These are phyloP conservation scores for Linum tenue DNA, from an alignment of 345 rosid species.

Conservation along the genomic window DNA sequence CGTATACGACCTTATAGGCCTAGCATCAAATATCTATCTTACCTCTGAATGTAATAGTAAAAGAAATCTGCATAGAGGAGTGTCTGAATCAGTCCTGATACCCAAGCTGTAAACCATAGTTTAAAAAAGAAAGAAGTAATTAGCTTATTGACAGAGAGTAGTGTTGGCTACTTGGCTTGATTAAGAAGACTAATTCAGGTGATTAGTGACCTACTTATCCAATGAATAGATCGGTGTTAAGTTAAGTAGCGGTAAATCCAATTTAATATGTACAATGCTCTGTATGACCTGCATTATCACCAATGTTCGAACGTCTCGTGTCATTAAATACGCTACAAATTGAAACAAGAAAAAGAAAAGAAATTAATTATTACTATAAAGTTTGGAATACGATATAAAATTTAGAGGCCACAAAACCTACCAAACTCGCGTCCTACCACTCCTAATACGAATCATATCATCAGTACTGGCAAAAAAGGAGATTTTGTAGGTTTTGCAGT, in stretches of 20 bases:
- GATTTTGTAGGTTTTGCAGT: too few species aligned
- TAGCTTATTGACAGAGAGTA: too few species aligned
- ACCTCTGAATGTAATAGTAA: slow-evolving; percentile 43
- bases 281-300: slow-evolving; percentile 25
- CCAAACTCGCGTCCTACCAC: too few species aligned
- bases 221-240: slow-evolving; percentile 20
- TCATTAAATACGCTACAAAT: neutral
- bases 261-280: slow-evolving; percentile 38
- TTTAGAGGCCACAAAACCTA: too few species aligned
- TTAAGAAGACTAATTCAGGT: neutral
- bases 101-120: slow-evolving; percentile 31
- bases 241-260: slow-evolving; percentile 37
- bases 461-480: too few species aligned
- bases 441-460: too few species aligned
- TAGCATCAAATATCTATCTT: neutral
- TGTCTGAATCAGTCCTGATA: slow-evolving; percentile 41
- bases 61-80: slow-evolving; percentile 41
- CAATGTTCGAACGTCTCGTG: neutral
- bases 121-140: slow-evolving; percentile 1
- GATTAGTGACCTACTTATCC: slow-evolving; percentile 33
- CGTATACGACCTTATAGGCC: too few species aligned
- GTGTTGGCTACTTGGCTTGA: neutral
- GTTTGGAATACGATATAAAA: too few species aligned
- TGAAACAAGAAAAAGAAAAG: neutral
- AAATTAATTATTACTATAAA: neutral